These are phyloP conservation scores for Globisporangium lucens DNA, from an alignment of 352 stramenopile genomes.

Conservation along the genomic window DNA sequence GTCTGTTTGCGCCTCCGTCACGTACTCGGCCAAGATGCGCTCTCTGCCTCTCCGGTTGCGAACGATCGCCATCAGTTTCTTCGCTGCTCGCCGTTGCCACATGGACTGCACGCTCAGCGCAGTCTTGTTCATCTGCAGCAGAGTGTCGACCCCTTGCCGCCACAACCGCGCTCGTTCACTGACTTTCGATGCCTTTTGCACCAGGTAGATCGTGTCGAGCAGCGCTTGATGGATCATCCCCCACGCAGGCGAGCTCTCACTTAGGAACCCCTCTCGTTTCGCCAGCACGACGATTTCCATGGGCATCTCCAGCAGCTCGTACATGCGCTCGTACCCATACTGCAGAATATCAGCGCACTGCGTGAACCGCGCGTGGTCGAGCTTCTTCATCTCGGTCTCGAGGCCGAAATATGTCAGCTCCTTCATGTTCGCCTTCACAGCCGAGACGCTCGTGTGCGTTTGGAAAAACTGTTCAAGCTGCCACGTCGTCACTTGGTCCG, in stretches of 20 bases:
- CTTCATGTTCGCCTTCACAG: slow-evolving; percentile 57
- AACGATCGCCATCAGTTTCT: slow-evolving; percentile 37
- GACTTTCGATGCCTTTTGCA: slow-evolving; percentile 1
- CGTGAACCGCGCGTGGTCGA: slow-evolving; percentile 42
- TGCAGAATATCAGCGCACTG: slow-evolving; percentile 54
- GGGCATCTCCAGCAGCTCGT: slow-evolving; percentile 47
- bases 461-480: slow-evolving; percentile 71
- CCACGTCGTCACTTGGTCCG: slow-evolving; percentile 47
- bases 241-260: not conserved
- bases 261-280: not conserved
- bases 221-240: slow-evolving; percentile 16
- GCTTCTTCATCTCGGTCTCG: slow-evolving; percentile 46
- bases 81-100: slow-evolving; percentile 48
- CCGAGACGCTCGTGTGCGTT: slow-evolving; percentile 40
- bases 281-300: slow-evolving; percentile 35
- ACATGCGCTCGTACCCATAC: slow-evolving; percentile 55
- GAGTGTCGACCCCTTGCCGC: slow-evolving; percentile 19
- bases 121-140: slow-evolving; percentile 37
- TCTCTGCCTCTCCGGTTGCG: slow-evolving; percentile 16
- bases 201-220: slow-evolving; percentile 13
- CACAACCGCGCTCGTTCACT: slow-evolving; percentile 31
- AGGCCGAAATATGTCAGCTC: slow-evolving; percentile 49
- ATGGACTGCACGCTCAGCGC: slow-evolving; percentile 43
- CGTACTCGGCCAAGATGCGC: slow-evolving; percentile 35
- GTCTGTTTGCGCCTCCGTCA: slow-evolving; percentile 51